Percentiles rank a stretch among this genome's conserved stretches.
Evolutionary conservation across 345 rosid genomes (phyloP).

Genomic region (Cardamine resedifolia): DNA sequence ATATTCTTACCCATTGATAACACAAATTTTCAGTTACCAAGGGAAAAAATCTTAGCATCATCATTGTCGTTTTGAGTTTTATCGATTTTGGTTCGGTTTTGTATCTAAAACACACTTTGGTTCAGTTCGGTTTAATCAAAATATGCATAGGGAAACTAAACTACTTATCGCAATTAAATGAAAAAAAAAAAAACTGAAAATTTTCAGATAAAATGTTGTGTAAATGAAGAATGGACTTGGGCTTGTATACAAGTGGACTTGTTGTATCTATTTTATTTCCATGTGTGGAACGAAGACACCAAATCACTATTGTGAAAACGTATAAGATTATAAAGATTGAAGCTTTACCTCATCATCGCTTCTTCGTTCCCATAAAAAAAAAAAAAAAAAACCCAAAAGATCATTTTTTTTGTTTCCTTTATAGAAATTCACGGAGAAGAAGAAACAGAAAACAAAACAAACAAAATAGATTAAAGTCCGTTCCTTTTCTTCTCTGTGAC

Average conservation of each 20-base stretch:
- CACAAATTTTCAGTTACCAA: not conserved
- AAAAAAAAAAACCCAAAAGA: slow-evolving; percentile 3
- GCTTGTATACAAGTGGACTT: slow-evolving; percentile 19
- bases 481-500: slow-evolving; percentile 28
- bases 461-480: slow-evolving; percentile 6
- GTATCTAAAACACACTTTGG: not conserved
- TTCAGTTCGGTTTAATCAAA: not conserved
- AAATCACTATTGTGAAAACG: slow-evolving; percentile 19
- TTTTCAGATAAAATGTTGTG: not conserved
- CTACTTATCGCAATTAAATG: too few relatives aligned
- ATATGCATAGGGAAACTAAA: not conserved
- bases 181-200: not conserved
- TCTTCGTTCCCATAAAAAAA: slow-evolving; percentile 19
- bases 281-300: slow-evolving; percentile 17
- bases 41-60: not conserved
- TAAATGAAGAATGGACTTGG: slow-evolving; percentile 18
- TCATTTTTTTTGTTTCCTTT: not conserved
- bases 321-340: not conserved
- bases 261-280: slow-evolving; percentile 7
- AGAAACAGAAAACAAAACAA: not conserved
- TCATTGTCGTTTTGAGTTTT: not conserved
- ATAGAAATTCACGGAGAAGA: slow-evolving; percentile 32
- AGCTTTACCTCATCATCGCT: slow-evolving; percentile 6
- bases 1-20: not conserved
- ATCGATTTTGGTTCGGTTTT: not conserved